Conservation (phyloP, 2,329 filamentous ascomycete genomes). For the Pseudofabraea citricarpa region DNA sequence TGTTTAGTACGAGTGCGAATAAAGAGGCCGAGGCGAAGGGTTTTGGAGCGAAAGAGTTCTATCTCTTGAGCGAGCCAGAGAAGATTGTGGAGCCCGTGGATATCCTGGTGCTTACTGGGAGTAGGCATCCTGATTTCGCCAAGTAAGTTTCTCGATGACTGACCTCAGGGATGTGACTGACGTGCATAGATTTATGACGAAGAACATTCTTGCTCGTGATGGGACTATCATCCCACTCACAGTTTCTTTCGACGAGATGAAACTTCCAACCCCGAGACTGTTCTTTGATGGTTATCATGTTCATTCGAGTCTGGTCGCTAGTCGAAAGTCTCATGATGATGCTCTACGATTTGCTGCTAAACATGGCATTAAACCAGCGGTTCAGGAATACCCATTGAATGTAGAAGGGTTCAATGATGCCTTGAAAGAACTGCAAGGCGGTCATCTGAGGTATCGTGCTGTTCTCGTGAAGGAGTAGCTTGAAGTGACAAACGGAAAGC, state of each 20-base stretch:
- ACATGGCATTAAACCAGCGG: background rate
- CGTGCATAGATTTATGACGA: conserved; percentile 9
- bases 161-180: background rate
- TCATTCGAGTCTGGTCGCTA: background rate
- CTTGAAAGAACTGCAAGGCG: background rate
- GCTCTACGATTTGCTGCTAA: background rate
- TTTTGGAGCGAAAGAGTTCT: conserved; percentile 52
- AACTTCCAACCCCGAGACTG: conserved; percentile 8
- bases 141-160: conserved; percentile 9
- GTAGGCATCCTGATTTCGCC: conserved; percentile 32
- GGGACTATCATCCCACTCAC: conserved; percentile 43
- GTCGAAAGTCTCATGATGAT: background rate
- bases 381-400: background rate
- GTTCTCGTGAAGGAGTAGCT: no score
- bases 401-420: background rate
- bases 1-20: conserved; percentile 50
- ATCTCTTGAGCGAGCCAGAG: conserved; percentile 11
- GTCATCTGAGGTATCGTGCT: background rate
- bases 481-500: no score
- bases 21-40: conserved; percentile 55
- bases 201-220: conserved; percentile 36
- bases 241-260: conserved; percentile 7
- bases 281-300: background rate
- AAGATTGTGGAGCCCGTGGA: conserved; percentile 14
- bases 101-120: conserved; percentile 14